Conservation (phyloP, 306 rosid genomes). For the Cucurbita moschata region DNA sequence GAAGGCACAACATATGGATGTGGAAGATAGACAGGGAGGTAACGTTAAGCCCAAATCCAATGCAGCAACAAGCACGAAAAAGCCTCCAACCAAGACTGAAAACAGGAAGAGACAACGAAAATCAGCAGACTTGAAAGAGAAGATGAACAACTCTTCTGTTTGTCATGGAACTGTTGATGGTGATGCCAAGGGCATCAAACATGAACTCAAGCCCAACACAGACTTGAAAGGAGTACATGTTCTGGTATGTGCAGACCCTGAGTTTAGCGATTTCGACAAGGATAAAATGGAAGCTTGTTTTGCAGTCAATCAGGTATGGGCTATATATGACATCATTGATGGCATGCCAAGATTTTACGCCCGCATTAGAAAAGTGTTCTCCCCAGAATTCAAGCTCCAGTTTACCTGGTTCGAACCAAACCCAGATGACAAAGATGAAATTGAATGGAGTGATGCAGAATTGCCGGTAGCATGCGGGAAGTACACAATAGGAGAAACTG, state of each 20-base stretch:
- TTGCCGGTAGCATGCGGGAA: conserved; percentile 70
- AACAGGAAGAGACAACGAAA: conserved; percentile 39
- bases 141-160: conserved; percentile 13
- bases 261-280: conserved; percentile 57
- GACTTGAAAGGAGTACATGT: conserved; percentile 8
- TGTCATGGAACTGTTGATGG: conserved; percentile 6
- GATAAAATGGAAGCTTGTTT: conserved; percentile 32
- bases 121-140: conserved; percentile 11
- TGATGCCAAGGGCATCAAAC: conserved; percentile 10
- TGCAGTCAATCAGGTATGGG: conserved; percentile 55
- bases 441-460: conserved; percentile 35
- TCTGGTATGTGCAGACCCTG: conserved; percentile 44
- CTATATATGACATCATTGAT: conserved; percentile 46
- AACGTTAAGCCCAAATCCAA: conserved; percentile 16
- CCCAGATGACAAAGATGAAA: conserved; percentile 34
- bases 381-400: conserved; percentile 44
- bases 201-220: background rate
- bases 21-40: conserved; percentile 20
- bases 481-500: conserved; percentile 27
- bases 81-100: conserved; percentile 14
- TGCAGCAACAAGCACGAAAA: conserved; percentile 23
- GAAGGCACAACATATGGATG: conserved; percentile 14
- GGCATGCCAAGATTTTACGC: conserved; percentile 89
- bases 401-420: conserved; percentile 61
- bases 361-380: conserved; percentile 41